A percentile compares a stretch with the other conserved stretches of the same genome.
Conservation (phyloP, 176 grass and related monocot genomes). For the Coix lacrymajobi region DNA sequence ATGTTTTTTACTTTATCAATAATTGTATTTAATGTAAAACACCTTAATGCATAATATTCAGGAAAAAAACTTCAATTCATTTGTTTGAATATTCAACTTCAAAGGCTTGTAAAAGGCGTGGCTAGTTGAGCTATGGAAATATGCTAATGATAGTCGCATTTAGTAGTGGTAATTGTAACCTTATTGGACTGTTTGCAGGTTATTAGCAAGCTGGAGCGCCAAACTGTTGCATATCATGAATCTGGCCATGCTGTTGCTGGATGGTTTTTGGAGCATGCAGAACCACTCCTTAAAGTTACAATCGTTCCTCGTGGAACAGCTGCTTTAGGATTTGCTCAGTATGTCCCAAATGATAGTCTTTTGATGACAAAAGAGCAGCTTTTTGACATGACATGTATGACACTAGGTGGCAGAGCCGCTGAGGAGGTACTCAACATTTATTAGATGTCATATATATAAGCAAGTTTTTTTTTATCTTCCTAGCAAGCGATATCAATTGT, state of each 20-base stretch:
- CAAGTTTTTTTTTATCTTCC: not conserved
- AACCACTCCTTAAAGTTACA: slow-evolving; percentile 90
- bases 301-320: slow-evolving; percentile 90
- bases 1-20: not conserved
- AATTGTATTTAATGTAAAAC: not conserved
- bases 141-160: not conserved
- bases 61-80: not conserved
- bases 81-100: not conserved
- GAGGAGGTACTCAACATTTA: slow-evolving; percentile 61
- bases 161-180: not conserved
- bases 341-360: slow-evolving; percentile 85
- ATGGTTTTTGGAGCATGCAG: slow-evolving; percentile 96
- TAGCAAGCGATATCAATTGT: not conserved
- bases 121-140: slow-evolving; percentile 10
- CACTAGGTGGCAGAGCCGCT: slow-evolving; percentile 78
- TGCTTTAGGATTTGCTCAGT: slow-evolving; percentile 88
- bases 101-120: slow-evolving; percentile 5
- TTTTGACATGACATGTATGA: slow-evolving; percentile 96
- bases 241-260: slow-evolving; percentile 91
- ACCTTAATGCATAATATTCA: not conserved
- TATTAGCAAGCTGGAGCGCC: slow-evolving; percentile 84
- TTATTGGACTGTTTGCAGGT: slow-evolving; percentile 50
- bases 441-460: not conserved
- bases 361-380: slow-evolving; percentile 95
- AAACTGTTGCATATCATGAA: slow-evolving; percentile 93